Base-by-base conservation (phyloP, 345 rosid genomes). In the Brassica juncea region DNA sequence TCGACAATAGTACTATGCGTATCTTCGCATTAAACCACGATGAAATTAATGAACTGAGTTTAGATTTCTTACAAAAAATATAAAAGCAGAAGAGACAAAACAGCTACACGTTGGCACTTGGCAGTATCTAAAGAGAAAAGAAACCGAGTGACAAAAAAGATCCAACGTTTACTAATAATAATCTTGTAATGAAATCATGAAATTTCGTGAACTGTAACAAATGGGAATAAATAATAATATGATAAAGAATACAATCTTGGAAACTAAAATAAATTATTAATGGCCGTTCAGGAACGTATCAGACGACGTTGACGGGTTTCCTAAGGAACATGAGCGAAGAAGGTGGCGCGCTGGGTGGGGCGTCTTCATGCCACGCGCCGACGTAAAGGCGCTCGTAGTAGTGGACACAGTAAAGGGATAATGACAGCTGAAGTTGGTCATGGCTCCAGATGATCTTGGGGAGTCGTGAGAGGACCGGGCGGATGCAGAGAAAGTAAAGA, bases 261-360 rank as follows among this genome's bases (percentile, higher is more conserved):
- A 39, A 44, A 31, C 32, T 60, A 60, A 35, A 27, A 70, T 62
- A 70, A 25, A 23, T 70, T 77, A 77, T 70, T 63, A 31, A 58
- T 30, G 15, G 12, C 63, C 39, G 37, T 21, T 62, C 54, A 5
- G 14, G 39, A 14, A 47, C 8, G 14, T 37, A 73, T 75, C 73
- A 81, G 68, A 75, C 77, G 58, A 89, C 97, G 82, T 94, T 90
- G 12, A 94, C 87, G 9, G 97, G 94, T 54, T 92, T 87, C 88
- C 97, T 88, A 8, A 94, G 92, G 82, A 94, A 94, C 92, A 90
- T 88, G 54, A 92, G 91, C 2, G 99, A 92, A 11, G 98, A 89
- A 3, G 94, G 77, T 25, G 97, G 76, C 37, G 95, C 73, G 77
- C 82, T 62, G 2, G 94, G 76, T 25, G 97, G 76, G 34, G 95